Base-by-base conservation (phyloP, 176 grass and related monocot genomes). In the Eragrostis nindensis region DNA sequence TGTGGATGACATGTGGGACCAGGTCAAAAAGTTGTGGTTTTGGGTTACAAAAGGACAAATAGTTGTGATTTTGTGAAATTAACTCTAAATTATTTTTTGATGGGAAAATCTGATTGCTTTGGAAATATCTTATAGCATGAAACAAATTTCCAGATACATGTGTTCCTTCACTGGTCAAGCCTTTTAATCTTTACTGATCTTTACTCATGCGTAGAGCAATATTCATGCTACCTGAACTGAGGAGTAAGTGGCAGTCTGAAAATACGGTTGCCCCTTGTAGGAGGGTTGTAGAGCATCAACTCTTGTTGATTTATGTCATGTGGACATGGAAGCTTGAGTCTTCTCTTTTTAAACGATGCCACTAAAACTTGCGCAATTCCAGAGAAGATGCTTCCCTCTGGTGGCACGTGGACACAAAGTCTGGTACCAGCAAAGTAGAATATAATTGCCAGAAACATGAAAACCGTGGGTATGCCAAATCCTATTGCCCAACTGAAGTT, bases 401-500 rank as follows among this genome's bases (percentile, higher is more conserved):
- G 85, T 70, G 65, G 71, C 55, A 88, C 79, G 60, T 96, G 76
- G 41, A 93, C 75, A 71, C 92, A 96, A 11, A 86, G 54, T 67
- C 85, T 82, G 15, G 67, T 82, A 24, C 93, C 90, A 2, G 78
- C 12, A 60, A 92, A 95, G 85, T 87, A 92, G 16, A 89, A 38
- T 3, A 87, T 38, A 19, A 85, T 76, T 43, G 86, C 79, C 11
- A 90, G 8, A 40, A 83, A 6, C 87, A 95, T 90, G 53, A 87
- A 77, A 16, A 76, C 42, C 17, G 90, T 66, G 27, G 90, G 88
- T 79, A 96, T 84, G 75, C 75, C 73, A 66, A 97, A 93, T 41
- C 90, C 93, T 16, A 93, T 54, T 68, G 90, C 15, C 93, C 93
- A 92, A 80, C 93, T 92, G 48, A 90, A 64, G 39, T 68, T 77